Base-by-base conservation (phyloP, 2,329 filamentous ascomycete genomes). In the Hymenoscyphus scutula region DNA sequence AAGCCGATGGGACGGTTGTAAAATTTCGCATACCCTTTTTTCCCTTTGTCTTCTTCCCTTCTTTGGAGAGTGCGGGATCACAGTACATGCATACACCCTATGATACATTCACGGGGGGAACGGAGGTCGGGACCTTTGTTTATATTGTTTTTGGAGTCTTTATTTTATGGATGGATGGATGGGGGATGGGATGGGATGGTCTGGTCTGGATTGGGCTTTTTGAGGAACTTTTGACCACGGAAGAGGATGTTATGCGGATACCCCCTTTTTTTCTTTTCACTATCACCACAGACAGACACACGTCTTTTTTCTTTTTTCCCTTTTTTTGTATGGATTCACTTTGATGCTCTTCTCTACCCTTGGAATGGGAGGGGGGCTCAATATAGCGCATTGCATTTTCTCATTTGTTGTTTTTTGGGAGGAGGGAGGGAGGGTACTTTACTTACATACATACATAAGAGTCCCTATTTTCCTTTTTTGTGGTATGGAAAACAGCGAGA, bases 1-100 rank as follows among this genome's bases (percentile, higher is more conserved):
- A 64, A 60, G 51, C 71, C 70, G 25, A 60, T 72, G 38, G 71
- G 71, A 8, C 60, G 62, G n/a, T 63, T 70, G 27, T 71, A 62
- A 69, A 32, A 60, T 51, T 8, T 30, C 30, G 11, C 8, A 29
- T 29, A 29, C 3, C 27, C 15, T 30, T 29, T 54, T 30, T 54
- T 17, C 3, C 17, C 17, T 54, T n/a, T 54, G 30, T n/a, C 32
- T n/a, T 10, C 7, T 48, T 48, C 19, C n/a, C 41, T 10, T 29
- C 27, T 23, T 23, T 23, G 19, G 45, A 23, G 19, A 11, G 45
- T 51, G 45, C 45, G 19, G 45, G 45, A 51, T 51, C 45, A 51
- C 45, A 51, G 45, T 51, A 51, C 45, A 51, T 51, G 45, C 45
- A 51, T 51, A 23, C 27, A 29, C 27, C 19, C 41, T 23, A 11